Percentiles rank a stretch among this genome's conserved stretches.
phyloP scores from a whole-genome alignment of 371 early-diverging fungal species.

The Mucor ambiguus region DNA sequence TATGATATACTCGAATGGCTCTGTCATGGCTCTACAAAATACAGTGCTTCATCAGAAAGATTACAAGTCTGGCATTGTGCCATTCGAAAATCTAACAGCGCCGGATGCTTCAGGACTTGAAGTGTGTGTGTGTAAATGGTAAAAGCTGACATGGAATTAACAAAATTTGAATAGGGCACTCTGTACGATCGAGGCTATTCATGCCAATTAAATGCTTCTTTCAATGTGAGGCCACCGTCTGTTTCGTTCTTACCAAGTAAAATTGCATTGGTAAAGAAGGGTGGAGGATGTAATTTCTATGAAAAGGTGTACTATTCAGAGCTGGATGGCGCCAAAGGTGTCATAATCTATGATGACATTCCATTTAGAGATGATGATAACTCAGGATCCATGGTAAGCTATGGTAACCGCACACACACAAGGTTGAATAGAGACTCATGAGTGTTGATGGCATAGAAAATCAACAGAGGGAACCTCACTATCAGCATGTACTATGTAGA shows the following conservation, averaged over 20 bases:
- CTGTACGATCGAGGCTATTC: constrained; percentile 48
- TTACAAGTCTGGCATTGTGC: constrained; percentile 39
- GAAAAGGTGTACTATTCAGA: constrained; percentile 40
- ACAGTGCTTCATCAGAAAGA: constrained; percentile 21
- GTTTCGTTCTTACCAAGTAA: constrained; percentile 28
- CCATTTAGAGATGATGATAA: constrained; percentile 41
- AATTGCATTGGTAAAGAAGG: constrained; percentile 43
- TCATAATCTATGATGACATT: constrained; percentile 44
- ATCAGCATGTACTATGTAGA: constrained; percentile 48
- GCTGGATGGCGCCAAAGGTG: constrained; percentile 40
- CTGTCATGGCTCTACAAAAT: constrained; percentile 21
- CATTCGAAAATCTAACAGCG: constrained; percentile 37
- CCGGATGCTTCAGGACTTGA: constrained; percentile 33
- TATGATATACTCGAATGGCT: constrained; percentile 41
- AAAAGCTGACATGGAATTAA: background rate
- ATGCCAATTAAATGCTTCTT: constrained; percentile 31
- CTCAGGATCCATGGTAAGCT: constrained; percentile 22
- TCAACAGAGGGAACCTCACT: constrained; percentile 33
- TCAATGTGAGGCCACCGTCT: constrained; percentile 19
- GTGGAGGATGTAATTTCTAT: constrained; percentile 41
- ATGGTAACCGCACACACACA: background rate
- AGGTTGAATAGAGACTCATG: background rate
- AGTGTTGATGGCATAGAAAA: constrained; percentile 24
- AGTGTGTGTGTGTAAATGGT: constrained; percentile 1
- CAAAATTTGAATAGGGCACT: constrained; percentile 31